Evolutionary conservation across 495 filamentous ascomycete genomes (phyloP), one percentile per base, ranked within the genome.

Genomic region (Xanthoparmelia taractica): DNA sequence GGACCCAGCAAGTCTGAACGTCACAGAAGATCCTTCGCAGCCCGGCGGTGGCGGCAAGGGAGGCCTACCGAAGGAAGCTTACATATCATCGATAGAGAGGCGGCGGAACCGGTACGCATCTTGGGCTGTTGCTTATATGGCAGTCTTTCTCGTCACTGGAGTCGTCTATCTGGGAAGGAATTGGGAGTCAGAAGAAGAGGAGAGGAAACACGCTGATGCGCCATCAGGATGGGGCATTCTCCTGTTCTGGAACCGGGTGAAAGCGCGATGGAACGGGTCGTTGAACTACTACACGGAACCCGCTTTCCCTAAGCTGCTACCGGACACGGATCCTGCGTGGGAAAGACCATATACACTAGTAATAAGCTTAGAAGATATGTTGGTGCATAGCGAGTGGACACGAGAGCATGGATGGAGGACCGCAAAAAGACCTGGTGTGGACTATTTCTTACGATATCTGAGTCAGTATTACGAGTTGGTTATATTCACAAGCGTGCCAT

Each of bases 391-490:
- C 72, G 89, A 96, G 69, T 98, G 94, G 94, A 84, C 84, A 27
- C 84, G 92, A 58, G 88, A 97, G 68, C 88, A 97, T 68, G 94
- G 94, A 34, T 98, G 94, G 93, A 85, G 93, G 63, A 83, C 93
- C 67, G 94, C 94, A 48, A 98, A 98, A 77, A 85, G 94, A 40
- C 94, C 94, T 34, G 94, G 94, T 47, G 81, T 96, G 54, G 94
- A 98, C 77, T 98, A 98, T 79, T 97, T 98, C 78, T 74, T 98
- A 60, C 90, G 88, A 70, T 98, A 98, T 72, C 80, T 98, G 45
- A 91, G 87, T 75, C 91, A 96, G 72, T 97, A 97, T 79, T 98
- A 96, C 74, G 94, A 98, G 73, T 80, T 98, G 29, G 95, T 97
- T 43, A 82, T 98, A 54, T 98, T 96, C 78, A 97, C 95, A 34